Evolutionary conservation across 2,329 filamentous ascomycete genomes (phyloP).

Genomic region (Alternaria ethzedia): DNA sequence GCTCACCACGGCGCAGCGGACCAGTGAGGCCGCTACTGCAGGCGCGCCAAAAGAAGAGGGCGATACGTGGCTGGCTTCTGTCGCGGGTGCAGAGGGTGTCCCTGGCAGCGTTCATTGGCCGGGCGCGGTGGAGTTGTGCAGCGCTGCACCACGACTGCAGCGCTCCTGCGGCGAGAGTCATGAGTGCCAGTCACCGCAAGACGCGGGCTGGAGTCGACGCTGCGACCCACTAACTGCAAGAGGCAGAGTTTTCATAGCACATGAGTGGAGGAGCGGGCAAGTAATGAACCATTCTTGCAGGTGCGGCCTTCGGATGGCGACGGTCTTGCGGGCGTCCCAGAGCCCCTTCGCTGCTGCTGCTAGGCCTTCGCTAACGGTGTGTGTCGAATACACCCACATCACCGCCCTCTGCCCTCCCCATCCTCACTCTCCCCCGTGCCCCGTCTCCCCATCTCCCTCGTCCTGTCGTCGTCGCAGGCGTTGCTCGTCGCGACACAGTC

Average conservation of each 20-base stretch:
- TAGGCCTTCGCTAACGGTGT: slow-evolving; percentile 13
- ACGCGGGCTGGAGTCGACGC: slow-evolving; percentile 19
- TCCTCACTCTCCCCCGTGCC: slow-evolving; percentile 13
- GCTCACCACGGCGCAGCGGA: slow-evolving; percentile 16
- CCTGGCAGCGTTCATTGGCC: slow-evolving; percentile 34
- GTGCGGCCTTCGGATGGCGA: slow-evolving; percentile 9
- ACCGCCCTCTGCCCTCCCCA: slow-evolving; percentile 8
- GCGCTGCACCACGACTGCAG: slow-evolving; percentile 34
- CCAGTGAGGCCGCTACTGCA: slow-evolving; percentile 19
- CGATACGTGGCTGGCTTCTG: slow-evolving; percentile 39
- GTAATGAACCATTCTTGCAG: slow-evolving; percentile 31
- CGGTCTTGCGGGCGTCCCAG: slow-evolving; percentile 3
- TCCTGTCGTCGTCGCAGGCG: slow-evolving; percentile 22
- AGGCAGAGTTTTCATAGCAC: slow-evolving; percentile 27
- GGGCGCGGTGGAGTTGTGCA: slow-evolving; percentile 31
- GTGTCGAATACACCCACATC: slow-evolving; percentile 11
- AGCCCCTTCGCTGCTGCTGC: slow-evolving; percentile 9
- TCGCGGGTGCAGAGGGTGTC: slow-evolving; percentile 28
- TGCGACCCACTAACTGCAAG: slow-evolving; percentile 28
- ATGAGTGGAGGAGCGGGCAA: slow-evolving; percentile 20
- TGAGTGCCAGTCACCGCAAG: slow-evolving; percentile 28
- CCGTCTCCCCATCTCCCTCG: slow-evolving; percentile 12
- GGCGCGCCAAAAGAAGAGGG: slow-evolving; percentile 12
- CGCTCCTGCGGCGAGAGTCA: slow-evolving; percentile 24
- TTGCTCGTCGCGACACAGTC: slow-evolving; percentile 25